Conservation (phyloP, 2,329 filamentous ascomycete genomes). For the Teratosphaeria pseudoeucalypti region DNA sequence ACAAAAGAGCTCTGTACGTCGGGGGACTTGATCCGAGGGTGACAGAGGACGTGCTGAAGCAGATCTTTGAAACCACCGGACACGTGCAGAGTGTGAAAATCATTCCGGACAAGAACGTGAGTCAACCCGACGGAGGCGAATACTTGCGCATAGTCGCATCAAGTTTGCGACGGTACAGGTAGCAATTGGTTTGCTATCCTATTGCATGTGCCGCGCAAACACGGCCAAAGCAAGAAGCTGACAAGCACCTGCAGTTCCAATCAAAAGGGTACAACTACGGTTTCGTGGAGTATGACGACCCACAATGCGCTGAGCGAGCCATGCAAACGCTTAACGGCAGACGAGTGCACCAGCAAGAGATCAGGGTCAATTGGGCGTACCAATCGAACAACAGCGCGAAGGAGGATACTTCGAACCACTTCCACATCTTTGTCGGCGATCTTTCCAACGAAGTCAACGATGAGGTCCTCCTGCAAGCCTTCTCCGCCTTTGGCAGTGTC, state of each 20-base stretch:
- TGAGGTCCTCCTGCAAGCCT: slow-evolving; percentile 84
- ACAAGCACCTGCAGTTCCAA: slow-evolving; percentile 40
- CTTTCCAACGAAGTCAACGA: slow-evolving; percentile 98
- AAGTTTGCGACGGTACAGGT: background rate
- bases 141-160: background rate
- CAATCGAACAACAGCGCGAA: slow-evolving; percentile 91
- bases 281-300: slow-evolving; percentile 97
- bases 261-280: slow-evolving; percentile 98
- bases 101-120: slow-evolving; percentile 98
- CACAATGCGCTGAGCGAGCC: slow-evolving; percentile 86
- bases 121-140: slow-evolving; percentile 30
- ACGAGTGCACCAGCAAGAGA: slow-evolving; percentile 93
- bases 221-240: background rate
- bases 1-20: slow-evolving; percentile 95
- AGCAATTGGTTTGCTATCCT: background rate
- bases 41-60: slow-evolving; percentile 88
- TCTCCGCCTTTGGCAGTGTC: slow-evolving; percentile 88
- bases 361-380: slow-evolving; percentile 98
- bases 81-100: slow-evolving; percentile 99
- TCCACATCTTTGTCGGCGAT: slow-evolving; percentile 98
- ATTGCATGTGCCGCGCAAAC: background rate
- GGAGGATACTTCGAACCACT: slow-evolving; percentile 96
- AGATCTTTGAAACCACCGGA: slow-evolving; percentile 97
- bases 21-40: slow-evolving; percentile 90
- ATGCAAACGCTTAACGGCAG: slow-evolving; percentile 96